These are phyloP conservation scores for Golubevia pallescens DNA, from an alignment of 1,284 basidiomycete species.

Conservation along the genomic window DNA sequence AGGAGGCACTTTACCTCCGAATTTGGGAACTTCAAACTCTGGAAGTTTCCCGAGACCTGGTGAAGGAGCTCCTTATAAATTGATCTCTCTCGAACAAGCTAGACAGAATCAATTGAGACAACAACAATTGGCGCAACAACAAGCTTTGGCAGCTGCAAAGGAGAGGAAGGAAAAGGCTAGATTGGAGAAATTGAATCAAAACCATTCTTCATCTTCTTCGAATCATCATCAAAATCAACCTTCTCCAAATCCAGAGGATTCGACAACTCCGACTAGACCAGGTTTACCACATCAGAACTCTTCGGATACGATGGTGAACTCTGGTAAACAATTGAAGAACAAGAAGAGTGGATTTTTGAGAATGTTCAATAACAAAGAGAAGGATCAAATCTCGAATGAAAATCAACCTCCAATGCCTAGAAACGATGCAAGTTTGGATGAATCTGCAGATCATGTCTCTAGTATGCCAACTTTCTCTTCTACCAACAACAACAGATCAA, in stretches of 20 bases:
- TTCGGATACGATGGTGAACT: not conserved
- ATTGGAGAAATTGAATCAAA: too few species aligned
- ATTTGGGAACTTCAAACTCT: slow-evolving; percentile 4
- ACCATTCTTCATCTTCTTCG: too few species aligned
- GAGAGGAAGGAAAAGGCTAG: too few species aligned
- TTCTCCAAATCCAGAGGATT: too few species aligned
- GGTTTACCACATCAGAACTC: not conserved
- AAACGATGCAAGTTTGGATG: not conserved
- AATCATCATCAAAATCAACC: too few species aligned
- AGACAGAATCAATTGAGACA: slow-evolving; percentile 10
- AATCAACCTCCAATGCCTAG: slow-evolving; percentile 4
- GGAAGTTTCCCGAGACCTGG: slow-evolving; percentile 17
- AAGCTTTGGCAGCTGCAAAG: too few species aligned
- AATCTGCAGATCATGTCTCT: not conserved
- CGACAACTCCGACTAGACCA: too few species aligned
- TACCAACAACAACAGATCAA: not conserved
- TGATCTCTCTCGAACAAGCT: slow-evolving; percentile 42
- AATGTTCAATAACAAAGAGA: slow-evolving; percentile 40
- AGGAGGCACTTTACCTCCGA: not conserved
- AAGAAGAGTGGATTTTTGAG: slow-evolving; percentile 50
- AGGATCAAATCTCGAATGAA: slow-evolving; percentile 7
- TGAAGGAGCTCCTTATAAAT: slow-evolving; percentile 50
- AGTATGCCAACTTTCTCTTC: not conserved
- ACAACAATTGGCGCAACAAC: too few species aligned
- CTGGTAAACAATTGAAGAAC: slow-evolving; percentile 28